A percentile compares a stretch with the other conserved stretches of the same genome.
Conservation (phyloP, 2,329 filamentous ascomycete genomes). For the Fusarium vanettenii region DNA sequence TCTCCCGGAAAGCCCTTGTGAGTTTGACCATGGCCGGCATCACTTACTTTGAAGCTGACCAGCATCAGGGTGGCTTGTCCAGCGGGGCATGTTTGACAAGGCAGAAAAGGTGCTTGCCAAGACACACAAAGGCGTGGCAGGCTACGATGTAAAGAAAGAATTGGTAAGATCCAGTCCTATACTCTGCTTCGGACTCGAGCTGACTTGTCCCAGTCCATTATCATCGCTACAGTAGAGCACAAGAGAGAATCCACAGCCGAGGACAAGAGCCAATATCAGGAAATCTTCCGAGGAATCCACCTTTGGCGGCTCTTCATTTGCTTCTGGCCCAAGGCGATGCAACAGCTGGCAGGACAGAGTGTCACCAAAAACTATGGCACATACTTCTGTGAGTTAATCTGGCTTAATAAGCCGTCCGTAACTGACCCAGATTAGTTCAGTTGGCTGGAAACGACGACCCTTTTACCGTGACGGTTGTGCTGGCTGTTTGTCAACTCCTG, state of each 20-base stretch:
- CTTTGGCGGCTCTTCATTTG: conserved; percentile 8
- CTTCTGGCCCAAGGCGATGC: conserved; percentile 17
- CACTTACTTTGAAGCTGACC: background rate
- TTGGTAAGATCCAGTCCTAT: background rate
- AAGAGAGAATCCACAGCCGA: background rate
- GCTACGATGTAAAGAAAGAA: conserved; percentile 6
- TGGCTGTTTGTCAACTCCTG: background rate
- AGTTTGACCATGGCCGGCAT: background rate
- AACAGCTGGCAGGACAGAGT: conserved; percentile 7
- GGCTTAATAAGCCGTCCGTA: background rate
- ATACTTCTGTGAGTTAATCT: conserved; percentile 1
- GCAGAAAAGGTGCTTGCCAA: background rate
- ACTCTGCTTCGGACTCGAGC: background rate
- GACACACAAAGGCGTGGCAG: background rate
- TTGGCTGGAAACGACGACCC: background rate
- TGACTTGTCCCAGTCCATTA: background rate
- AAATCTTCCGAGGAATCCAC: conserved; percentile 6
- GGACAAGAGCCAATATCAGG: background rate
- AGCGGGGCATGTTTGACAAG: background rate
- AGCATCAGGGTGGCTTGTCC: conserved; percentile 1
- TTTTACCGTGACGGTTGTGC: background rate
- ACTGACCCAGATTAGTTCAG: background rate
- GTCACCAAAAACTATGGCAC: conserved; percentile 14
- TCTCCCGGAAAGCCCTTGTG: conserved; percentile 7
- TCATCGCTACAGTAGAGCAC: background rate